A percentile compares a stretch with the other conserved stretches of the same genome.
phyloP scores from a whole-genome alignment of 2,329 filamentous ascomycete species.

The Chrysoporthe deuterocubensis region DNA sequence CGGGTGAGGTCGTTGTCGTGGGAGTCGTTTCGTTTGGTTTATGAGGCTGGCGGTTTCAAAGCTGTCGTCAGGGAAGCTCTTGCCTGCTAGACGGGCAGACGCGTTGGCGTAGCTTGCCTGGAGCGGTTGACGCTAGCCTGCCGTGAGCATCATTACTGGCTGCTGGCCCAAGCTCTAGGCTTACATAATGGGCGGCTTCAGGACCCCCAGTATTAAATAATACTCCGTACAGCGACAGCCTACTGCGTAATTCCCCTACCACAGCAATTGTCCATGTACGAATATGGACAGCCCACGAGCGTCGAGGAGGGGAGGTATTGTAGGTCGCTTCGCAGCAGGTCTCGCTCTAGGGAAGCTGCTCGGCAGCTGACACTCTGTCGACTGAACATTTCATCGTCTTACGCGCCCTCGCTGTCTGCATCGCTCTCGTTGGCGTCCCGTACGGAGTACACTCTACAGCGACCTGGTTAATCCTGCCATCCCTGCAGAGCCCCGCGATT shows the following conservation, averaged over 20 bases:
- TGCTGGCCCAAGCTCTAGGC: conserved; percentile 17
- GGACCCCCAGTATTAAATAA: neutral
- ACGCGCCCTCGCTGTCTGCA: neutral
- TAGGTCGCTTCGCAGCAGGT: neutral
- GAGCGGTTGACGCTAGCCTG: conserved; percentile 35
- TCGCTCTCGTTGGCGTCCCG: neutral
- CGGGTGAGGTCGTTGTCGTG: conserved; percentile 28
- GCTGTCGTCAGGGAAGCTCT: conserved; percentile 33
- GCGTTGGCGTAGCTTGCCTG: conserved; percentile 55
- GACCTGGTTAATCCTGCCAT: neutral
- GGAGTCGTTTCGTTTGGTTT: conserved; percentile 22
- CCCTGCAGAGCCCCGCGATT: conserved; percentile 26
- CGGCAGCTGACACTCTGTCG: neutral
- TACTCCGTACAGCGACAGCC: neutral
- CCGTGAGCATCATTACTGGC: neutral
- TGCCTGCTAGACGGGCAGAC: conserved; percentile 34
- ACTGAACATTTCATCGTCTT: neutral
- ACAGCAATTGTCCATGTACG: neutral
- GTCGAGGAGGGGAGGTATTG: neutral
- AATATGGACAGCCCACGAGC: neutral
- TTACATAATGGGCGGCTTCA: conserved; percentile 16
- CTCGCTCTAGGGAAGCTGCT: neutral
- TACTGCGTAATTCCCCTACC: neutral
- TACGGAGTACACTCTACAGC: neutral
- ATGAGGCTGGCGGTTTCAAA: conserved; percentile 11